These are phyloP conservation scores for Arabis hirsuta DNA, from an alignment of 345 rosid species.

Conservation along the genomic window DNA sequence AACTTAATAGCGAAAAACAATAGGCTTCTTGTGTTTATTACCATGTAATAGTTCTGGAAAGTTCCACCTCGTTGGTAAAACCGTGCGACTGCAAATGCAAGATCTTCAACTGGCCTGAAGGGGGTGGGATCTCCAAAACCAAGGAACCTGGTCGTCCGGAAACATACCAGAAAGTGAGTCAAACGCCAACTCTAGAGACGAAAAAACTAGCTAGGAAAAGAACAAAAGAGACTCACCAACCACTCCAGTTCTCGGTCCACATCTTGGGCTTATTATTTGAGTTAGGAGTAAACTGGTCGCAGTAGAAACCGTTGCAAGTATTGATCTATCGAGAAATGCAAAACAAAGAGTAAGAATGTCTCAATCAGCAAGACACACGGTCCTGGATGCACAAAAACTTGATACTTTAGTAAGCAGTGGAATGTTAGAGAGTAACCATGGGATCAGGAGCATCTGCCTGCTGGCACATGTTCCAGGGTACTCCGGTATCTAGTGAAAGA, in stretches of 20 bases:
- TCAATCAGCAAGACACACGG: slow-evolving; percentile 17
- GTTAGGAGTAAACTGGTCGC: slow-evolving; percentile 97
- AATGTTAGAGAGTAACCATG: slow-evolving; percentile 56
- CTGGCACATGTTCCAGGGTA: slow-evolving; percentile 99
- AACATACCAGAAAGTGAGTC: slow-evolving; percentile 28
- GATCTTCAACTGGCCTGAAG: slow-evolving; percentile 86
- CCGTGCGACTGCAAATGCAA: slow-evolving; percentile 91
- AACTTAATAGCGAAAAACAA: not conserved
- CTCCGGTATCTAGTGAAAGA: slow-evolving; percentile 78
- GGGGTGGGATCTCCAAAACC: slow-evolving; percentile 85
- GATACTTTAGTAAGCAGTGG: not conserved
- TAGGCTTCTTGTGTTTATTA: slow-evolving; percentile 35
- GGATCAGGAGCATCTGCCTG: slow-evolving; percentile 96
- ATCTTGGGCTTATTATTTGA: slow-evolving; percentile 82
- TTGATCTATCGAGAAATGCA: slow-evolving; percentile 63
- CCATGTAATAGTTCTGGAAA: slow-evolving; percentile 97
- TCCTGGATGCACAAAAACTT: not conserved
- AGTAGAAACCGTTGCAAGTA: slow-evolving; percentile 96
- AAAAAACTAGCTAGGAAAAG: slow-evolving; percentile 12
- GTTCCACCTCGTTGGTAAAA: slow-evolving; percentile 96
- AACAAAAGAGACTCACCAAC: slow-evolving; percentile 63
- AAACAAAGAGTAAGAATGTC: slow-evolving; percentile 19
- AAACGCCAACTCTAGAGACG: slow-evolving; percentile 13
- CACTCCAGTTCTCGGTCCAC: slow-evolving; percentile 99
- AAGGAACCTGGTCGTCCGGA: slow-evolving; percentile 58